Evolutionary conservation across 225 moss, liverwort and hornwort species (phyloP).

Genomic region (Bryoerythrophyllum caledonicum): DNA sequence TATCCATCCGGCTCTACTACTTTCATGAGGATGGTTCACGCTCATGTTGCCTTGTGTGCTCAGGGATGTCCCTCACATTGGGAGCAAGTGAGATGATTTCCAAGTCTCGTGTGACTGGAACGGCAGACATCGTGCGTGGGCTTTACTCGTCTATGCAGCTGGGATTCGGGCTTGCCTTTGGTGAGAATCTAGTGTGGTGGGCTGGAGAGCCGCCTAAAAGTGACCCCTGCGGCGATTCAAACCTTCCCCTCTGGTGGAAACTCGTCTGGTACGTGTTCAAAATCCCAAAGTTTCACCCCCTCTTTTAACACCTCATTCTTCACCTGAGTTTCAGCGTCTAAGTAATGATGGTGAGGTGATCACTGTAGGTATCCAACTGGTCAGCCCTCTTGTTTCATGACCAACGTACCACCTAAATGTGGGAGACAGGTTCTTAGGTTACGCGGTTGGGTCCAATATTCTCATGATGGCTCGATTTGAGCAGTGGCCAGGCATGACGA

Average conservation of each 20-base stretch:
- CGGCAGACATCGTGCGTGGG: conserved; percentile 72
- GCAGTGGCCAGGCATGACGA: conserved; percentile 91
- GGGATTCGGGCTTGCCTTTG: conserved; percentile 87
- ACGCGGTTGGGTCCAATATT: conserved; percentile 61
- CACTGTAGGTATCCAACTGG: conserved; percentile 12
- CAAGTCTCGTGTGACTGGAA: conserved; percentile 76
- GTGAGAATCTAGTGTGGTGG: conserved; percentile 82
- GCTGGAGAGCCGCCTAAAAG: conserved; percentile 24
- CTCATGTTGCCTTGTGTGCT: not conserved
- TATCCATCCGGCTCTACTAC: no score
- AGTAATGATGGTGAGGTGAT: conserved; percentile 12
- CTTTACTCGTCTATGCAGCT: conserved; percentile 88
- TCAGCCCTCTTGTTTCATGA: conserved; percentile 3
- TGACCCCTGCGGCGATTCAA: conserved; percentile 35
- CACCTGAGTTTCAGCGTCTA: not conserved
- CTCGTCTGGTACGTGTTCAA: conserved; percentile 53
- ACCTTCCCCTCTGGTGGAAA: conserved; percentile 53
- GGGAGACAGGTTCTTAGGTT: conserved; percentile 69
- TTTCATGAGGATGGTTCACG: not conserved
- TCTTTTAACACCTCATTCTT: no score
- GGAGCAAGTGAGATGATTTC: conserved; percentile 98
- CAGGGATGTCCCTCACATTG: conserved; percentile 75
- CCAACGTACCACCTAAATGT: conserved; percentile 16
- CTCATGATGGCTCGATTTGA: conserved; percentile 77
- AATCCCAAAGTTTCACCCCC: no score